Conservation (phyloP, 306 rosid species). For the Begonia peltatifolia region DNA sequence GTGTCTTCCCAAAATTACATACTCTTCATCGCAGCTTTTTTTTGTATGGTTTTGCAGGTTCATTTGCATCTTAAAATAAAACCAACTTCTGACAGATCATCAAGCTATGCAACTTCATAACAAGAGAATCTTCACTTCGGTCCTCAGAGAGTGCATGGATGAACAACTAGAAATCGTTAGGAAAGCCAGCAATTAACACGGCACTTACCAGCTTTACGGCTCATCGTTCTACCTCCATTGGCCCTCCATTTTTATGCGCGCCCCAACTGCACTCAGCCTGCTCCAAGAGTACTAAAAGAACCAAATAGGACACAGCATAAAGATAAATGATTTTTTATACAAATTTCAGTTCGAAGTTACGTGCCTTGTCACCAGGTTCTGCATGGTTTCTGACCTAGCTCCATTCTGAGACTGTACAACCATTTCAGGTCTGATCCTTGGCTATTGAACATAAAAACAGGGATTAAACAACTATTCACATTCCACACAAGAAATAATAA, state of each 20-base stretch:
- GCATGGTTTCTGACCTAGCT: slow-evolving; percentile 46
- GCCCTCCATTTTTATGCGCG: slow-evolving; percentile 1
- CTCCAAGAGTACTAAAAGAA: slow-evolving; percentile 26
- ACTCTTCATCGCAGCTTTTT: no score
- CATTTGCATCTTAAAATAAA: no score
- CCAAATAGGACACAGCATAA: slow-evolving; percentile 38
- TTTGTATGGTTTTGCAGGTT: no score
- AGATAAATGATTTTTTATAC: slow-evolving; percentile 25
- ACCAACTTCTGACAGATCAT: no score
- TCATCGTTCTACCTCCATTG: background rate
- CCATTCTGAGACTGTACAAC: slow-evolving; percentile 30
- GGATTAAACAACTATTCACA: slow-evolving; percentile 10
- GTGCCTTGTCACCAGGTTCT: slow-evolving; percentile 32
- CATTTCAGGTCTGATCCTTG: slow-evolving; percentile 24
- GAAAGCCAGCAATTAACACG: slow-evolving; percentile 20
- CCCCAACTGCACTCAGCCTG: slow-evolving; percentile 27
- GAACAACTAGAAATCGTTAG: slow-evolving; percentile 15
- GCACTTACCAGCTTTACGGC: slow-evolving; percentile 23
- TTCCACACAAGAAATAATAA: background rate
- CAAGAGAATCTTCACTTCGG: slow-evolving; percentile 3
- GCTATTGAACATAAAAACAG: slow-evolving; percentile 32
- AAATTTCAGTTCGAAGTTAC: slow-evolving; percentile 13
- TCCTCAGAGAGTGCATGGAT: background rate
- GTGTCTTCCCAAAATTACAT: no score
- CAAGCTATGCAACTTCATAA: background rate